Conservation (phyloP, 2,329 filamentous ascomycete genomes). For the Sphaceloma murrayae region DNA sequence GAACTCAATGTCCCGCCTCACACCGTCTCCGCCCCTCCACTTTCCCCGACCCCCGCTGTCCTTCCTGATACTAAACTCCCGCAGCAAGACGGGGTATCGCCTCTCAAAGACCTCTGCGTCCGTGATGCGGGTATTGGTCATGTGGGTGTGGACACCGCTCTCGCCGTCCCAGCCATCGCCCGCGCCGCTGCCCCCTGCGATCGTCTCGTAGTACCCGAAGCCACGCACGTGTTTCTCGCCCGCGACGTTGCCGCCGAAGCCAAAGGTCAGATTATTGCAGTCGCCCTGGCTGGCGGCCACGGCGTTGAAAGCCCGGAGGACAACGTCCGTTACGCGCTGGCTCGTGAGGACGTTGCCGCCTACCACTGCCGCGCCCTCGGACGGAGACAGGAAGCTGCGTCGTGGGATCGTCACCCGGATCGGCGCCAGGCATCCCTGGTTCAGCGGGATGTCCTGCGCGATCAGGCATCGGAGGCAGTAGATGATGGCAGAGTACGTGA, state of each 20-base stretch:
- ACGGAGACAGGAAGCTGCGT: slow-evolving; percentile 62
- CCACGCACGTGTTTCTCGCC: slow-evolving; percentile 55
- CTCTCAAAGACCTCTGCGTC: slow-evolving; percentile 72
- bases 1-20: slow-evolving; percentile 72
- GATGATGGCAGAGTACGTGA: slow-evolving; percentile 76
- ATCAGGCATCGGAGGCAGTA: slow-evolving; percentile 75
- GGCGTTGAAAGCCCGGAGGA: slow-evolving; percentile 69
- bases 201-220: slow-evolving; percentile 83
- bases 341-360: slow-evolving; percentile 72
- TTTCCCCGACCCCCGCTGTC: slow-evolving; percentile 57
- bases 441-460: slow-evolving; percentile 71
- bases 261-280: slow-evolving; percentile 79
- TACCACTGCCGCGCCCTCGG: slow-evolving; percentile 68
- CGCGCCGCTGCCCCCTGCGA: slow-evolving; percentile 66
- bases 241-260: slow-evolving; percentile 59
- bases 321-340: slow-evolving; percentile 74
- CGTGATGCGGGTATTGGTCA: slow-evolving; percentile 80
- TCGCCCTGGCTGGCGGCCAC: slow-evolving; percentile 72
- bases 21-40: slow-evolving; percentile 65
- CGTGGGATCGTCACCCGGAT: slow-evolving; percentile 63
- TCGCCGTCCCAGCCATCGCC: slow-evolving; percentile 65
- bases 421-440: slow-evolving; percentile 71
- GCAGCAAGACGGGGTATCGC: slow-evolving; percentile 63
- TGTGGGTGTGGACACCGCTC: slow-evolving; percentile 69
- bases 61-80: slow-evolving; percentile 56